These are phyloP conservation scores for Apiospora sp. DNA, from an alignment of 2,329 filamentous ascomycete species.

Conservation along the genomic window DNA sequence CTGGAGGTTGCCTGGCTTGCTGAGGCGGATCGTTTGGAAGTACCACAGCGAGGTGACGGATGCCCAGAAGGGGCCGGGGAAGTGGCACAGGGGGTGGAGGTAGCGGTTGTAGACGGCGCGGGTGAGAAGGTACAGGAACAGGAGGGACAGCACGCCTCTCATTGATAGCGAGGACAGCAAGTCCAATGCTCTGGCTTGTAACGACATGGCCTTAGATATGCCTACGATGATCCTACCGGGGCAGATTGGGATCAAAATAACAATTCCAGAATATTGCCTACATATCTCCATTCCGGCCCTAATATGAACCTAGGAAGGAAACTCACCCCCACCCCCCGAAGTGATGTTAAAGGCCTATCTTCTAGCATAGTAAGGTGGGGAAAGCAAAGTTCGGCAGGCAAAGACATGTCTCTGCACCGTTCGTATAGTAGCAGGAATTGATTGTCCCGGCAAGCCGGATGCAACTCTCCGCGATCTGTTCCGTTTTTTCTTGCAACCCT, in stretches of 20 bases:
- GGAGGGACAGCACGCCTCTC: not conserved
- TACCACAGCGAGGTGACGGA: conserved; percentile 17
- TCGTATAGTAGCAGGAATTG: not conserved
- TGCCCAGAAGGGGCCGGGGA: conserved; percentile 18
- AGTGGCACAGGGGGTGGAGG: conserved; percentile 11
- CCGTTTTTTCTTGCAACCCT: not conserved
- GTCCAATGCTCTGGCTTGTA: not conserved
- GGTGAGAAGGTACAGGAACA: not conserved
- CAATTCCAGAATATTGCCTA: not conserved
- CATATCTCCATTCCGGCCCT: too few species aligned
- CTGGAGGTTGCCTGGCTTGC: not conserved
- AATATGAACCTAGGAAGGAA: too few species aligned
- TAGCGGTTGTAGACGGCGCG: not conserved
- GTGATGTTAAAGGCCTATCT: too few species aligned
- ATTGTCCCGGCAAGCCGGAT: not conserved
- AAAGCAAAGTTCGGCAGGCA: too few species aligned
- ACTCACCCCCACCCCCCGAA: too few species aligned
- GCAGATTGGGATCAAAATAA: not conserved
- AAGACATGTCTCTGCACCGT: too few species aligned
- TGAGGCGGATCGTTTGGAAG: conserved; percentile 8
- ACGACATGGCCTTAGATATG: not conserved
- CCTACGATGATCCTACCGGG: not conserved
- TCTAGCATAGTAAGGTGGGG: too few species aligned
- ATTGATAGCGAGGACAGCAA: not conserved
- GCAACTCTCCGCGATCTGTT: not conserved